Conservation (phyloP, 1,284 basidiomycete genomes). For the Spongiforma sp. region DNA sequence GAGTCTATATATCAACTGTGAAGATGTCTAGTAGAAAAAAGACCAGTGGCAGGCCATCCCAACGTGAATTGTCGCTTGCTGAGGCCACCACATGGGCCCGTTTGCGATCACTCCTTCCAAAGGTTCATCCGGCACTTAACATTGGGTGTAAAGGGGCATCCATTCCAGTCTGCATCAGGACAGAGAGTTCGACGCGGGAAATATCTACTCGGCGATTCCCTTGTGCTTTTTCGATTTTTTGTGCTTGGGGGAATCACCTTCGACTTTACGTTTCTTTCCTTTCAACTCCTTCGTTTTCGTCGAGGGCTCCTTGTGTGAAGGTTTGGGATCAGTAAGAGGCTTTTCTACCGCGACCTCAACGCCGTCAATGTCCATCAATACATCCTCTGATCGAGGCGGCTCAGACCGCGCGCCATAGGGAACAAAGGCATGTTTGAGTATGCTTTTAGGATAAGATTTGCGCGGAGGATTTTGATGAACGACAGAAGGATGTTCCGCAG, state of each 20-base stretch:
- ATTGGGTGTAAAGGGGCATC: no score
- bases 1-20: no score
- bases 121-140: no score
- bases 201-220: slow-evolving; percentile 12
- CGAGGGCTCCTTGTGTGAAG: background rate
- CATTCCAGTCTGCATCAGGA: no score
- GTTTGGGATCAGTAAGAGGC: background rate
- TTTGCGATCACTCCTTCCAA: no score
- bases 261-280: slow-evolving; percentile 53
- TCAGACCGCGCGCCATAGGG: slow-evolving; percentile 60
- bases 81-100: no score
- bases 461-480: slow-evolving; percentile 59
- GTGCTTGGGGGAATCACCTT: slow-evolving; percentile 42
- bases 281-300: slow-evolving; percentile 33
- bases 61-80: no score
- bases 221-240: slow-evolving; percentile 52
- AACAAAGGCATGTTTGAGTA: slow-evolving; percentile 66
- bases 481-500: slow-evolving; percentile 29
- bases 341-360: slow-evolving; percentile 12
- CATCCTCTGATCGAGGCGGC: slow-evolving; percentile 12
- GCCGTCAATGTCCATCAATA: slow-evolving; percentile 28
- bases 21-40: no score
- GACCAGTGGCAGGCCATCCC: no score
- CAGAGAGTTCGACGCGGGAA: no score
- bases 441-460: slow-evolving; percentile 58